These are phyloP conservation scores for Durusdinium trenchii DNA, from an alignment of 73 alveolate species.

Conservation along the genomic window DNA sequence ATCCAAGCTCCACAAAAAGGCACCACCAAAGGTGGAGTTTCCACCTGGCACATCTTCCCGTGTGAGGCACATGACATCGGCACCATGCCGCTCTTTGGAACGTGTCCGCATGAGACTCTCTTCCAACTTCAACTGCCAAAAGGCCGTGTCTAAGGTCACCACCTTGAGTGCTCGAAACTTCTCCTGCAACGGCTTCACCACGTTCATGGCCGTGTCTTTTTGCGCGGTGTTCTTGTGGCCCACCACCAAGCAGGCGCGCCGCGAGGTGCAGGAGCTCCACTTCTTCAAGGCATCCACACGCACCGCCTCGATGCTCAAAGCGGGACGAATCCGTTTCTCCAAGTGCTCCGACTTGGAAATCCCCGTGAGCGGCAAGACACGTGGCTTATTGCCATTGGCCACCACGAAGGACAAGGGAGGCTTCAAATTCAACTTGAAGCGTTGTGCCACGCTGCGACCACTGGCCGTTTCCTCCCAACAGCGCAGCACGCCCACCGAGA, in stretches of 20 bases:
- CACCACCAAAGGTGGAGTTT: conserved; percentile 53
- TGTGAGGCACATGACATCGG: conserved; percentile 68
- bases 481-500: conserved; percentile 33
- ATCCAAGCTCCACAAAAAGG: conserved; percentile 35
- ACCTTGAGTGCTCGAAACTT: conserved; percentile 32
- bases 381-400: conserved; percentile 92
- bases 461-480: conserved; percentile 85
- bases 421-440: conserved; percentile 60
- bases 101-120: conserved; percentile 44
- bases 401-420: conserved; percentile 88
- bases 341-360: conserved; percentile 68
- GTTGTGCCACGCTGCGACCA: conserved; percentile 95
- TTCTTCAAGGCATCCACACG: conserved; percentile 46
- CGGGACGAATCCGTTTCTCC: conserved; percentile 69
- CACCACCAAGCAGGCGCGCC: conserved; percentile 77
- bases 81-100: conserved; percentile 44
- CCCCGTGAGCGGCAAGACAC: conserved; percentile 45
- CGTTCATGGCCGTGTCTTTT: conserved; percentile 79
- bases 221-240: conserved; percentile 87
- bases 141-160: conserved; percentile 80
- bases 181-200: conserved; percentile 63
- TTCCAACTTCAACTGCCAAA: conserved; percentile 90
- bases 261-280: conserved; percentile 64
- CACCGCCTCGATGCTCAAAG: conserved; percentile 11
- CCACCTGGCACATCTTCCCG: conserved; percentile 70